phyloP scores from a whole-genome alignment of 2,329 filamentous ascomycete genomes.

The Neofusicoccum cordaticola region DNA sequence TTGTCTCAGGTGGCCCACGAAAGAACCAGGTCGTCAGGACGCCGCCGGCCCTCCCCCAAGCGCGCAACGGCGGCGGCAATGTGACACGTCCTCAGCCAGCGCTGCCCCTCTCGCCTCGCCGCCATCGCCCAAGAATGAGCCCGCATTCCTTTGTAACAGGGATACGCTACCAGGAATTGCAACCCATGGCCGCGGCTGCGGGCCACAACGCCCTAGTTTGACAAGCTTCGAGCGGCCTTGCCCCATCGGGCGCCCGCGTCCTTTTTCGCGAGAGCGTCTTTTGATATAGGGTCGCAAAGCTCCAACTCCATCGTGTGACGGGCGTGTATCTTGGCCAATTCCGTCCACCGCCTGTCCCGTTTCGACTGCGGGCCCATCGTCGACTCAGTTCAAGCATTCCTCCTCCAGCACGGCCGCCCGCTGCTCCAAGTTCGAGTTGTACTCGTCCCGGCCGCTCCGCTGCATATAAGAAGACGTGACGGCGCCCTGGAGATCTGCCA shows the following conservation, averaged over 20 bases:
- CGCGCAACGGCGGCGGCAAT: conserved; percentile 11
- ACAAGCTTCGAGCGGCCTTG: conserved; percentile 30
- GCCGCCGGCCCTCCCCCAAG: neutral
- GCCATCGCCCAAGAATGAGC: conserved; percentile 8
- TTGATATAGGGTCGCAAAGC: conserved; percentile 16
- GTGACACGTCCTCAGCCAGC: conserved; percentile 8
- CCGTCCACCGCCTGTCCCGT: conserved; percentile 30
- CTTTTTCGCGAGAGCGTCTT: neutral
- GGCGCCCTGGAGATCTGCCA: conserved; percentile 16
- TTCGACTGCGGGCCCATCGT: conserved; percentile 22
- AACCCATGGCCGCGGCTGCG: conserved; percentile 45
- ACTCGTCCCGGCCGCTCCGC: neutral
- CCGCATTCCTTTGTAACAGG: conserved; percentile 30
- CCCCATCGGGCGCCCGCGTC: conserved; percentile 21
- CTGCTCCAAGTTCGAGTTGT: too few relatives aligned
- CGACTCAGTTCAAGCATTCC: conserved; percentile 17
- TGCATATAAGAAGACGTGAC: conserved; percentile 8
- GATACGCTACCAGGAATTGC: conserved; percentile 39
- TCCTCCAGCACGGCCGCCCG: neutral
- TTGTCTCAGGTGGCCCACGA: conserved; percentile 8
- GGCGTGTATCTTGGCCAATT: conserved; percentile 34
- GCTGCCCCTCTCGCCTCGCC: neutral
- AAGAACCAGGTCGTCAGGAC: conserved; percentile 10
- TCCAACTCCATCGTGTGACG: conserved; percentile 17
- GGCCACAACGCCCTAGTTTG: conserved; percentile 41